These are phyloP conservation scores for Populus deltoides DNA, from an alignment of 345 rosid genomes.

Conservation along the genomic window DNA sequence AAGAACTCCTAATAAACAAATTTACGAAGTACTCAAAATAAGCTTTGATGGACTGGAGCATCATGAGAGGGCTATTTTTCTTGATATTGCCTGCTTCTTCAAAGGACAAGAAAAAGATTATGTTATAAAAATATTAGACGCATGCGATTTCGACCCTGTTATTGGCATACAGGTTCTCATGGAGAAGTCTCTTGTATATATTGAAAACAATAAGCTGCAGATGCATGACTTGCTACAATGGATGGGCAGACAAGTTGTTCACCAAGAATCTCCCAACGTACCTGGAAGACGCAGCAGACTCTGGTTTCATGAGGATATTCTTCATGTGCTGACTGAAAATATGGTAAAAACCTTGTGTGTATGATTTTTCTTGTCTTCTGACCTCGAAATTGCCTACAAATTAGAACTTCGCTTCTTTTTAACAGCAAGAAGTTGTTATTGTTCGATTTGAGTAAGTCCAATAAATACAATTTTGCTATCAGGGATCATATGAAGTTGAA, in stretches of 20 bases:
- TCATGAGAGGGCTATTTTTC: slow-evolving; percentile 12
- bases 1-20: neutral
- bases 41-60: slow-evolving; percentile 17
- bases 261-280: slow-evolving; percentile 1
- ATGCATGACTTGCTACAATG: slow-evolving; percentile 15
- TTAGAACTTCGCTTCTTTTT: neutral
- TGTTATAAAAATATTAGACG: slow-evolving; percentile 5
- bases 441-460: too few relatives aligned
- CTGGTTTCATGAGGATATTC: slow-evolving; percentile 20
- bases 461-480: neutral
- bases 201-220: slow-evolving; percentile 1
- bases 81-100: slow-evolving; percentile 28
- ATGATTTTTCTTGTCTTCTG: too few relatives aligned
- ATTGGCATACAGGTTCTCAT: slow-evolving; percentile 17
- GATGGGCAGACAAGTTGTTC: slow-evolving; percentile 17
- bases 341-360: slow-evolving; percentile 1
- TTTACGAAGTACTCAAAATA: slow-evolving; percentile 7
- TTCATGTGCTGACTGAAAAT: neutral
- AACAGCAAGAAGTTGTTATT: too few relatives aligned
- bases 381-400: too few relatives aligned
- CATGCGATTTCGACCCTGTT: slow-evolving; percentile 3
- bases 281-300: slow-evolving; percentile 19
- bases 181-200: slow-evolving; percentile 20
- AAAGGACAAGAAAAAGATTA: slow-evolving; percentile 10
- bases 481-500: slow-evolving; percentile 14